Conservation (phyloP, 306 rosid genomes). For the Dalbergia cultrata region DNA sequence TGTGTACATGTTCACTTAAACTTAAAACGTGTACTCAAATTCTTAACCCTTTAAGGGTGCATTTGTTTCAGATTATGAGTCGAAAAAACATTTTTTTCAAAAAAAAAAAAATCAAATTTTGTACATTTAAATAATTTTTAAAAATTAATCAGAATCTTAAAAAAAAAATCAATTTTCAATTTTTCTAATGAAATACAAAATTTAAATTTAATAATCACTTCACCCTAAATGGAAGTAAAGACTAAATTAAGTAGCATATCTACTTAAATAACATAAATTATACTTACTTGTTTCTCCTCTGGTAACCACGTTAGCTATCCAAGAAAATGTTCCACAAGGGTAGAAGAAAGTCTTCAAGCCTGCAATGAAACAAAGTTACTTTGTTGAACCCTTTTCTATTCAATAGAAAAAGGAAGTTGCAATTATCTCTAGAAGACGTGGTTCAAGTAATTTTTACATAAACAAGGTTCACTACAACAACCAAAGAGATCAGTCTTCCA, state of each 20-base stretch:
- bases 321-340: constrained; percentile 62
- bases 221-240: no score
- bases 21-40: no score
- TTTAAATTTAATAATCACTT: no score
- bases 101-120: no score
- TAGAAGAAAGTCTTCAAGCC: constrained; percentile 57
- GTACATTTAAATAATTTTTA: no score
- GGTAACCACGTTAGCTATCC: constrained; percentile 44
- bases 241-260: background rate
- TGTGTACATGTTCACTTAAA: no score
- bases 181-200: no score
- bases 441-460: constrained; percentile 46
- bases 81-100: no score
- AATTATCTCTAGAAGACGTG: background rate
- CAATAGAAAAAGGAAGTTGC: background rate
- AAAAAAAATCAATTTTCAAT: no score
- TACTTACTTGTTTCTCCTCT: constrained; percentile 50
- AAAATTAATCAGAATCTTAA: no score
- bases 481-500: constrained; percentile 56
- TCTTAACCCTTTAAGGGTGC: no score
- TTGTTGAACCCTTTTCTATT: background rate
- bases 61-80: no score
- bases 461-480: constrained; percentile 54
- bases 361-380: constrained; percentile 5
- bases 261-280: background rate